A percentile compares a stretch with the other conserved stretches of the same genome.
Conservation (phyloP, 2,329 filamentous ascomycete species). For the Huntiella decipiens region DNA sequence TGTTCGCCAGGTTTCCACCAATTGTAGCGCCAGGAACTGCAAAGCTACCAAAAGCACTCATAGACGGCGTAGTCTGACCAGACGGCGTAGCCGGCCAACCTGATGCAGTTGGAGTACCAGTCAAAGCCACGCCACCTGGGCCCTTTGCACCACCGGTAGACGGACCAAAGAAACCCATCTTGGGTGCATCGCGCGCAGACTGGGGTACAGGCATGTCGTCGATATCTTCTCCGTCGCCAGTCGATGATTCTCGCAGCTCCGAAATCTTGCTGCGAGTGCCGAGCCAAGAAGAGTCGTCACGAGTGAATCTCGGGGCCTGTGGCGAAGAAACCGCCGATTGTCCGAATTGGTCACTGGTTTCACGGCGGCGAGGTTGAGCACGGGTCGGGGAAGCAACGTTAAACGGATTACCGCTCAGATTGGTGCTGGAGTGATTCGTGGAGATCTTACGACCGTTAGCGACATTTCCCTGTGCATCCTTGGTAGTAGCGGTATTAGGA, state of each 20-base stretch:
- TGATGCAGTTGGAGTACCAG: slow-evolving; percentile 27
- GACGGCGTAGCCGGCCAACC: slow-evolving; percentile 31
- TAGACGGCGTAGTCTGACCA: slow-evolving; percentile 25
- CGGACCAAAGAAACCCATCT: slow-evolving; percentile 9
- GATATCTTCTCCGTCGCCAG: slow-evolving; percentile 33
- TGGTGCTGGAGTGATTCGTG: slow-evolving; percentile 49
- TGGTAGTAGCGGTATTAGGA: not conserved
- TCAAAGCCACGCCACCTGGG: slow-evolving; percentile 15
- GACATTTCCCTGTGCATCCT: slow-evolving; percentile 26
- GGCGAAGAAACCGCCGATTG: slow-evolving; percentile 36
- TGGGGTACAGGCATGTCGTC: slow-evolving; percentile 15
- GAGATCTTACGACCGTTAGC: slow-evolving; percentile 63
- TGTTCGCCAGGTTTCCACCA: slow-evolving; percentile 15
- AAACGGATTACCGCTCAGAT: slow-evolving; percentile 28
- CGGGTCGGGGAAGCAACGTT: slow-evolving; percentile 58
- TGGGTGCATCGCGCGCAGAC: slow-evolving; percentile 9
- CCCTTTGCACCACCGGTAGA: not conserved
- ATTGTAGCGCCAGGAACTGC: slow-evolving; percentile 43
- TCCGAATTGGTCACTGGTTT: slow-evolving; percentile 49
- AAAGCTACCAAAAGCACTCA: slow-evolving; percentile 84
- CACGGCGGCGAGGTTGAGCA: slow-evolving; percentile 61
- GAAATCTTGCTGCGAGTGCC: slow-evolving; percentile 26
- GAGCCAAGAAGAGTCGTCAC: slow-evolving; percentile 46
- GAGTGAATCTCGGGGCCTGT: slow-evolving; percentile 36
- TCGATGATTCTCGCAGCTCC: slow-evolving; percentile 19